phyloP scores from a whole-genome alignment of 495 filamentous ascomycete species.

The Pseudevernia furfuracea region DNA sequence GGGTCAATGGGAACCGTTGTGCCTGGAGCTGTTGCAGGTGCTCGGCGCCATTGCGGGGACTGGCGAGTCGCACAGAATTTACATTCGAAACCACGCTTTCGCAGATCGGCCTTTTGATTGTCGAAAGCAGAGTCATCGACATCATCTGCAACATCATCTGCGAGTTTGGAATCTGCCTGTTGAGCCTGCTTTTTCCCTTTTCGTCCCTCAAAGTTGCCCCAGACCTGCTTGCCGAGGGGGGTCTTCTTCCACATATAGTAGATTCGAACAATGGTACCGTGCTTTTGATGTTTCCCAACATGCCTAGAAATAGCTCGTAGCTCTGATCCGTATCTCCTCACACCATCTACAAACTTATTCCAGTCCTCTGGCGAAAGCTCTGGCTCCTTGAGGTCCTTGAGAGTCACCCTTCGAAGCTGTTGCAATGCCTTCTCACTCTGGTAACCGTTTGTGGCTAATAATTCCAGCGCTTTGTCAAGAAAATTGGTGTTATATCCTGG shows the following conservation, averaged over 20 bases:
- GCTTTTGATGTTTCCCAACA: conserved; percentile 65
- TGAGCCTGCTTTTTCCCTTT: conserved; percentile 81
- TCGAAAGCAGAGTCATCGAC: conserved; percentile 96
- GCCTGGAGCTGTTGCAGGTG: conserved; percentile 67
- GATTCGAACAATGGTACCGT: conserved; percentile 75
- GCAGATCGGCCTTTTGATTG: conserved; percentile 68
- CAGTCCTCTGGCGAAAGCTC: conserved; percentile 68
- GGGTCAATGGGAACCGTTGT: conserved; percentile 63
- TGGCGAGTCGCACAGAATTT: conserved; percentile 79
- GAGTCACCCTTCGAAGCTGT: conserved; percentile 55
- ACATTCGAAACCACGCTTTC: conserved; percentile 82
- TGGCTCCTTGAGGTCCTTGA: conserved; percentile 77
- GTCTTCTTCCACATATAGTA: conserved; percentile 99
- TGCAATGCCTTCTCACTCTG: conserved; percentile 65
- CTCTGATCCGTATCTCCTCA: conserved; percentile 87
- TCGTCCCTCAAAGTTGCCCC: conserved; percentile 78
- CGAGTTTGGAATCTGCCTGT: conserved; percentile 53
- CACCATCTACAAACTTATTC: conserved; percentile 87
- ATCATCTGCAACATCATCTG: conserved; percentile 89
- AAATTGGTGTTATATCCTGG: conserved; percentile 72
- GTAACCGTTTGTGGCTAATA: conserved; percentile 65
- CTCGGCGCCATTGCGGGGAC: conserved; percentile 87
- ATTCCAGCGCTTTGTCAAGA: conserved; percentile 72
- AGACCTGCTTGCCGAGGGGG: conserved; percentile 71
- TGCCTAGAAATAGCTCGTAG: conserved; percentile 74